phyloP scores from a whole-genome alignment of 176 grass and related monocot genomes.

The Zea mays region DNA sequence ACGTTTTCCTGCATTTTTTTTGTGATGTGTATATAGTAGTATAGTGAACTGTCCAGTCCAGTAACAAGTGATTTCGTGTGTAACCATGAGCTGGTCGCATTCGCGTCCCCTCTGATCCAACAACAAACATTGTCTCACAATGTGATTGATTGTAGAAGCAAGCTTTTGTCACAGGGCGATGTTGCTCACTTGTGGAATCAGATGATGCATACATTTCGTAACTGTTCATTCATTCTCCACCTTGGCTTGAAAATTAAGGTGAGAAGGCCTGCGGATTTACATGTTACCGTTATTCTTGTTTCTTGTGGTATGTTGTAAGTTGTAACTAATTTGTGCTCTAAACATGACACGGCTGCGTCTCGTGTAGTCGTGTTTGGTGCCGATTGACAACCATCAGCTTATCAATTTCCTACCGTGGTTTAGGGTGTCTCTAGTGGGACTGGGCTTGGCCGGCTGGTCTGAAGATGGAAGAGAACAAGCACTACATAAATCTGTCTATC shows the following conservation, averaged over 20 bases:
- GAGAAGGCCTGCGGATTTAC: neutral
- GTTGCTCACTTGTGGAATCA: neutral
- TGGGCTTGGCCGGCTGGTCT: no score
- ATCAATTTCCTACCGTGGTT: conserved; percentile 32
- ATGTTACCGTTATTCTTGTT: neutral
- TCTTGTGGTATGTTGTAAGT: no score
- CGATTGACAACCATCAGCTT: no score
- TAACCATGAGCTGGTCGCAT: neutral
- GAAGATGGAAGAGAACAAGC: no score
- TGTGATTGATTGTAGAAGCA: neutral
- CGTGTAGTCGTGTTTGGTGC: no score
- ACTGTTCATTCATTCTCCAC: neutral
- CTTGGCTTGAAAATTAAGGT: neutral
- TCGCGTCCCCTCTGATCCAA: neutral
- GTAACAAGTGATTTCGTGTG: neutral
- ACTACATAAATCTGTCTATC: no score
- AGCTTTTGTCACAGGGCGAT: neutral
- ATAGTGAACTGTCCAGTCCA: neutral
- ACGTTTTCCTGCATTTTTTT: neutral
- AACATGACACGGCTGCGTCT: no score
- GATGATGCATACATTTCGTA: neutral
- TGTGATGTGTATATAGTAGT: conserved; percentile 27
- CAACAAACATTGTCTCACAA: neutral
- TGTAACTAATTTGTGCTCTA: neutral
- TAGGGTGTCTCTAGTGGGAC: no score